phyloP scores from a whole-genome alignment of 2,329 filamentous ascomycete genomes.

The Aspergillus sp. region DNA sequence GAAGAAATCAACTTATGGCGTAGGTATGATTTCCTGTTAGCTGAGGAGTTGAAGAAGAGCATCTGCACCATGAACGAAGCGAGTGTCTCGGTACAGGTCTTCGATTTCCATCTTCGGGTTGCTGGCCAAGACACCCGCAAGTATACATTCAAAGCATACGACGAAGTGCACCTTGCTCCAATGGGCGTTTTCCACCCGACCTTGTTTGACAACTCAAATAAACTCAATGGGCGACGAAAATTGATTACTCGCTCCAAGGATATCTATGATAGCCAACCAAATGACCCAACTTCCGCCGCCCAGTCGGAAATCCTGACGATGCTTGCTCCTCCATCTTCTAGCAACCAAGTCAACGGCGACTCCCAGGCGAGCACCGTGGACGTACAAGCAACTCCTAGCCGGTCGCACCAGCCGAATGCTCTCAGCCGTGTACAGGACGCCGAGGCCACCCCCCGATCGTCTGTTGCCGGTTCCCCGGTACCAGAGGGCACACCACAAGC shows the following conservation, averaged over 20 bases:
- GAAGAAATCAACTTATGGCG: constrained; percentile 87
- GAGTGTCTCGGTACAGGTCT: constrained; percentile 83
- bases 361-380: constrained; percentile 29
- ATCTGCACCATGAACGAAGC: constrained; percentile 89
- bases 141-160: constrained; percentile 95
- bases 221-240: constrained; percentile 75
- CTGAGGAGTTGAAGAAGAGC: constrained; percentile 93
- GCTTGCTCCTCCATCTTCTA: constrained; percentile 44
- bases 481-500: constrained; percentile 74
- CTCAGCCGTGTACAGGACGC: constrained; percentile 66
- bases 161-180: constrained; percentile 89
- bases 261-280: constrained; percentile 87
- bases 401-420: constrained; percentile 66
- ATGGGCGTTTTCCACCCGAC: constrained; percentile 91
- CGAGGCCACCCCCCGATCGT: constrained; percentile 78
- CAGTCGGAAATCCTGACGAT: constrained; percentile 67
- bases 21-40: constrained; percentile 87
- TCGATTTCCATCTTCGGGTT: constrained; percentile 86
- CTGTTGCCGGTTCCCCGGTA: constrained; percentile 81
- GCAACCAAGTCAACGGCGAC: constrained; percentile 37
- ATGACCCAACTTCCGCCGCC: constrained; percentile 83
- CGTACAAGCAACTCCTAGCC: constrained; percentile 45
- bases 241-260: constrained; percentile 87
- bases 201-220: constrained; percentile 79
- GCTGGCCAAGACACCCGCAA: constrained; percentile 87